Base-by-base conservation (phyloP, 2,329 filamentous ascomycete genomes). In the Diplodia mutila region DNA sequence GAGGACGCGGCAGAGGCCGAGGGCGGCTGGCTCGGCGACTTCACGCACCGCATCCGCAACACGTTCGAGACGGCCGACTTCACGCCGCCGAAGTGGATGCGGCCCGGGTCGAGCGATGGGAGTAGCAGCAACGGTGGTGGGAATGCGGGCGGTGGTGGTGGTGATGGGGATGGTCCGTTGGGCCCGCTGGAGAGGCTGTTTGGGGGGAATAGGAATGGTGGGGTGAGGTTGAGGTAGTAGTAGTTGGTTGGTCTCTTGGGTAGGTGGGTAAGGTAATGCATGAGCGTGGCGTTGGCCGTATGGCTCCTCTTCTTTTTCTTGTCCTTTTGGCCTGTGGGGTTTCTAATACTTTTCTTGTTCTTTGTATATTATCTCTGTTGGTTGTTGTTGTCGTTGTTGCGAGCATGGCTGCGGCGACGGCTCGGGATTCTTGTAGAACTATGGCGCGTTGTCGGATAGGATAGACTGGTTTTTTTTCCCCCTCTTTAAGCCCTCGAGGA, bases 31-130 rank as follows among this genome's bases (percentile, higher is more conserved):
- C 93, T 98, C 75, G 87, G 91, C 71, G 90, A 90, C 39, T 88
- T 98, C 69, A 89, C 91, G 0, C 91, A 96, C 75, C 86, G 94
- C 42, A 89, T 99, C 73, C 91, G 90, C 79, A 99, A 99, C 75
- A 98, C 95, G 0, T 88, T 98, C 64, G 94, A 98, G 69, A 91
- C 89, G 0, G 85, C 93, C 1, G 77, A 79, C 25, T 73, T 79
- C 46, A 54, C 93, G 64, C 85, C 90, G 34, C 94, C 95, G 0
- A 89, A 89, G 70, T 98, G 94, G 93, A 82, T 97, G 70, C 86
- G 89, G 72, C 63, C 49, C 3, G 63, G 49, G 8, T 42, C 39
- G 18, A 52, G 61, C 11, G 46, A 52, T 37, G 42, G 46, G 34
- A 55, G 64, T 23, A 67, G 39, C 1, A 73, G 73, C 4, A 46